Evolutionary conservation across 1,284 basidiomycete genomes (phyloP), one percentile per base, ranked within the genome.

Genomic region (Hypsizygus ulmarius): DNA sequence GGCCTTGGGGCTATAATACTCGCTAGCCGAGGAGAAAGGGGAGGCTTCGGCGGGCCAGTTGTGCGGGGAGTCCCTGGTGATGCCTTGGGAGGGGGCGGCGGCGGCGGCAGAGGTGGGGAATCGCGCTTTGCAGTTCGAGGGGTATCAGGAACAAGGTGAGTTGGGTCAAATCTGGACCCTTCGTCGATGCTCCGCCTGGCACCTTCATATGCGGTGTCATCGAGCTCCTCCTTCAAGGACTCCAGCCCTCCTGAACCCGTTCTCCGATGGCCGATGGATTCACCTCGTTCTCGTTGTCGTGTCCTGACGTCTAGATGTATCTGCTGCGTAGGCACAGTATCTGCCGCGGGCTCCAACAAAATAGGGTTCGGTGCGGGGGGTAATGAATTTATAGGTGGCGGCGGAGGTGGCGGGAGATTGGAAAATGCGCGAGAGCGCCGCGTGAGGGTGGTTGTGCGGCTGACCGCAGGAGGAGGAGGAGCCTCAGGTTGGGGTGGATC

Each of bases 101-200:
- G 62, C 29, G 84, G 82, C 9, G 84, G 86, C 10, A 87, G 66
- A 8, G 84, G 84, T 46, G 81, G 83, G 1, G 81, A 79, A 28
- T 82, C 79, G 48, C 70, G 71, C 52, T 71, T 76, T 18, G 58
- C 45, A 39, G 64, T 64, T 21, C 60, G 71, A 15, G 71, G 66
- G 12, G 72, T 71, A 41, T 73, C 71, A 28, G 60, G 51, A 45
- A 59, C 39, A 38, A 64, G 53, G 47, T 58, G 59, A 43, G 59
- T 59, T 18, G 61, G 49, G 35, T 61, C 58, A 4, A 42, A 45
- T 29, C 36, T 53, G 35, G 59, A 57, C 9, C 36, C 32, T 30
- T 50, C 51, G 16, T 47, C 50, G 2, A 36, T 18, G 8, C 18
- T 41, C 25, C 48, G 49, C 43, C 58, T 52, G 25, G 47, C 50